Evolutionary conservation across 352 stramenopile species (phyloP).

Genomic region (Pythium vanterpoolii): DNA sequence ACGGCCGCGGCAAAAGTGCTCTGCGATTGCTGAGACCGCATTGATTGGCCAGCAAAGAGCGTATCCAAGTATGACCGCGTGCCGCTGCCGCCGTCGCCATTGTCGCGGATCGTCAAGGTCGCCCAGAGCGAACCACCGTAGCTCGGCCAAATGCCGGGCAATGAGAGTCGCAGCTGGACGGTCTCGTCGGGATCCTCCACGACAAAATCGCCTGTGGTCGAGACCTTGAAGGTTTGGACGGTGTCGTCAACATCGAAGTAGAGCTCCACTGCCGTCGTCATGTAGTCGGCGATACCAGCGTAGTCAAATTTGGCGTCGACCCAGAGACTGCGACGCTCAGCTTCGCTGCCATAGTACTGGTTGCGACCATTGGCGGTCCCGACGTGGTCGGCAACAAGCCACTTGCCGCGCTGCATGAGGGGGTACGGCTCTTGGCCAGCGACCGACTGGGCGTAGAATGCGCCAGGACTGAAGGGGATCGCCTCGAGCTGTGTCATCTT

Average conservation of each 20-base stretch:
- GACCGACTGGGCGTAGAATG: slow-evolving; percentile 58
- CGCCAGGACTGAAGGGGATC: slow-evolving; percentile 30
- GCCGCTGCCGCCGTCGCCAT: slow-evolving; percentile 87
- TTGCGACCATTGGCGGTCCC: slow-evolving; percentile 84
- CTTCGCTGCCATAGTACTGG: slow-evolving; percentile 88
- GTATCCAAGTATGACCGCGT: slow-evolving; percentile 61
- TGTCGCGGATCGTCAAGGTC: slow-evolving; percentile 87
- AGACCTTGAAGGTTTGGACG: slow-evolving; percentile 66
- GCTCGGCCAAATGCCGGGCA: slow-evolving; percentile 92
- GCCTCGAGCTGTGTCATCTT: slow-evolving; percentile 63
- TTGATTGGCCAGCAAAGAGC: slow-evolving; percentile 34
- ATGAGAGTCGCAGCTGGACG: slow-evolving; percentile 85
- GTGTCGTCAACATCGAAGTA: slow-evolving; percentile 56
- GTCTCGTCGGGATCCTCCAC: slow-evolving; percentile 91
- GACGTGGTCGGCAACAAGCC: slow-evolving; percentile 54
- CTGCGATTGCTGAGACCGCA: slow-evolving; percentile 25
- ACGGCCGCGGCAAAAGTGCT: slow-evolving; percentile 54
- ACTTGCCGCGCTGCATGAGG: slow-evolving; percentile 52
- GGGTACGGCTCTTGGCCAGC: slow-evolving; percentile 77
- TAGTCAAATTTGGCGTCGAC: slow-evolving; percentile 88
- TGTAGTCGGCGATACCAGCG: slow-evolving; percentile 88
- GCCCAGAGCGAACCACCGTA: slow-evolving; percentile 84
- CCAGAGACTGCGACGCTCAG: slow-evolving; percentile 71
- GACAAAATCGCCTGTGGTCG: slow-evolving; percentile 89
- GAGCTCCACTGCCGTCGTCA: slow-evolving; percentile 49